phyloP scores from a whole-genome alignment of 2,329 filamentous ascomycete genomes.

The Macrophomina tecta region DNA sequence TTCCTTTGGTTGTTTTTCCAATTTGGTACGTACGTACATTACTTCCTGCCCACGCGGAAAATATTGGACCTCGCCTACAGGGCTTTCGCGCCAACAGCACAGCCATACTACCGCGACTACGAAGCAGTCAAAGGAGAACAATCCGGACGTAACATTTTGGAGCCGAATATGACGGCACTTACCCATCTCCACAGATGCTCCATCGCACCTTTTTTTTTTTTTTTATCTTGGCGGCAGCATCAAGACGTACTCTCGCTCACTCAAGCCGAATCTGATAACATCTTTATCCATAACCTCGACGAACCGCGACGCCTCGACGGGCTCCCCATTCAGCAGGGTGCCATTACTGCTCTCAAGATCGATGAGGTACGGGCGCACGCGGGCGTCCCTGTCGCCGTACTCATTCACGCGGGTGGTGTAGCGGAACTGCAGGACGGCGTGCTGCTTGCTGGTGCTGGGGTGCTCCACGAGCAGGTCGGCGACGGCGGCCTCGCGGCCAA shows the following conservation, averaged over 20 bases:
- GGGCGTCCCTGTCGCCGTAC: slow-evolving; percentile 81
- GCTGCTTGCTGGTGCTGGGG: slow-evolving; percentile 92
- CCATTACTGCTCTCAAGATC: slow-evolving; percentile 95
- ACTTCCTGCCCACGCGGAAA: too few species aligned
- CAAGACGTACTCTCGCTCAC: slow-evolving; percentile 91
- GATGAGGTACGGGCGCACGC: slow-evolving; percentile 78
- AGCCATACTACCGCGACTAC: too few species aligned
- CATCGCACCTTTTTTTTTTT: not conserved
- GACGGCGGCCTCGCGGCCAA: slow-evolving; percentile 80
- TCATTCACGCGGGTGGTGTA: slow-evolving; percentile 83
- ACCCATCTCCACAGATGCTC: too few species aligned
- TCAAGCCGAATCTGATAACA: slow-evolving; percentile 84
- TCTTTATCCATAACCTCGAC: slow-evolving; percentile 89
- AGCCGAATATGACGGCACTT: too few species aligned
- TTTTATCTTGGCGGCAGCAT: slow-evolving; percentile 67
- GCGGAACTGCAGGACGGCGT: slow-evolving; percentile 93
- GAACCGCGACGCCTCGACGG: slow-evolving; percentile 76
- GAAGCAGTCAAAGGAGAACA: too few species aligned
- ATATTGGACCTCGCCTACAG: too few species aligned
- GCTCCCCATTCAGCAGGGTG: slow-evolving; percentile 78
- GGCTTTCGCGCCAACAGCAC: too few species aligned
- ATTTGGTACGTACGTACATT: not conserved
- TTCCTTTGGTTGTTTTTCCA: not conserved
- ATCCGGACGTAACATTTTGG: too few species aligned
- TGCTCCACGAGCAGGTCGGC: slow-evolving; percentile 87